Conservation (phyloP, 2,329 filamentous ascomycete genomes). For the Penicillium decumbens region DNA sequence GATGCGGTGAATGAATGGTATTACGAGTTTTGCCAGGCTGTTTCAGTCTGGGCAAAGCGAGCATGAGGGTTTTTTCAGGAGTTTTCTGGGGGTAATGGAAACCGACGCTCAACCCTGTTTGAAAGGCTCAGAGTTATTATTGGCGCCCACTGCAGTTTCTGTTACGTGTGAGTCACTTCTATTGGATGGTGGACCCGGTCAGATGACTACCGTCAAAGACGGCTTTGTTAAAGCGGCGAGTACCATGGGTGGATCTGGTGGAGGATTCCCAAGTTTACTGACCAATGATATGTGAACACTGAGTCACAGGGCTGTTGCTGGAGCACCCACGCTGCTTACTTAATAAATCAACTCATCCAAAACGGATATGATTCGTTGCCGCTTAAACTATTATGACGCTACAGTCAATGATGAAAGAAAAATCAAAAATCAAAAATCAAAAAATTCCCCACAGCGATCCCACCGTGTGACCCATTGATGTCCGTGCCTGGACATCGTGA, state of each 20-base stretch:
- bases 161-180: constrained; percentile 33
- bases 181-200: constrained; percentile 11
- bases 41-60: constrained; percentile 12
- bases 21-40: constrained; percentile 1
- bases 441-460: constrained; percentile 15
- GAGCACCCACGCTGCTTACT: constrained; percentile 9
- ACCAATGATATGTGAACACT: not conserved
- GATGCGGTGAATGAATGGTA: constrained; percentile 14
- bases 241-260: not conserved
- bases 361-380: not conserved
- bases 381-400: constrained; percentile 14
- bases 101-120: constrained; percentile 18
- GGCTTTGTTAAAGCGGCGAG: constrained; percentile 17
- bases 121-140: constrained; percentile 18
- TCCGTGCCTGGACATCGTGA: constrained; percentile 17
- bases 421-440: constrained; percentile 6
- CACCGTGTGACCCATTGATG: constrained; percentile 23
- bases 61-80: constrained; percentile 15
- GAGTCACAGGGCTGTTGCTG: constrained; percentile 7
- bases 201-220: constrained; percentile 8
- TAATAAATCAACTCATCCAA: not conserved
- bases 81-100: constrained; percentile 29
- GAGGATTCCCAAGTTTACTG: not conserved
- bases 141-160: constrained; percentile 32
- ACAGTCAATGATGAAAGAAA: constrained; percentile 8